These are phyloP conservation scores for Fusarium aywerte DNA, from an alignment of 2,329 filamentous ascomycete genomes.

Conservation along the genomic window DNA sequence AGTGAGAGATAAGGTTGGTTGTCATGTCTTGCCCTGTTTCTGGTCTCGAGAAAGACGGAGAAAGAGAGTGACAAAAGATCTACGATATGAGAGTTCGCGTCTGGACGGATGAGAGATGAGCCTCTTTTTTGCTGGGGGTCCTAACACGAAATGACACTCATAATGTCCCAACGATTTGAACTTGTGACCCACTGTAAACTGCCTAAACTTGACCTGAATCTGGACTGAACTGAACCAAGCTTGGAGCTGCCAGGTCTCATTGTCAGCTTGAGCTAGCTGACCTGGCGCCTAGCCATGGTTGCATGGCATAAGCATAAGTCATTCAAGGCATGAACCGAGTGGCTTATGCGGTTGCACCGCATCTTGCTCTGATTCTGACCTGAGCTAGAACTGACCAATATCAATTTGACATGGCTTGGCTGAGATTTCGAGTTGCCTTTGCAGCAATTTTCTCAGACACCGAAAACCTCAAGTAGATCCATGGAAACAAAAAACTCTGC, in stretches of 20 bases:
- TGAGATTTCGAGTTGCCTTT: neutral
- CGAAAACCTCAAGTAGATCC: neutral
- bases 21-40: neutral
- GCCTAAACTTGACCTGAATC: neutral
- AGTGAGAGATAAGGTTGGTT: constrained; percentile 15
- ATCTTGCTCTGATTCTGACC: neutral
- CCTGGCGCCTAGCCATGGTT: neutral
- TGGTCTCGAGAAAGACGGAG: neutral
- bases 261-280: neutral
- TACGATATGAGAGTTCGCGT: constrained; percentile 30
- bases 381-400: neutral
- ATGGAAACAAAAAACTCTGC: neutral
- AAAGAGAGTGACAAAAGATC: constrained; percentile 11
- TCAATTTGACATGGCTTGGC: constrained; percentile 4
- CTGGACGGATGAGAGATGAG: constrained; percentile 24
- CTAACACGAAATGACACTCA: constrained; percentile 40
- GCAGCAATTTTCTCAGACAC: neutral
- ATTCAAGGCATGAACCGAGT: constrained; percentile 3
- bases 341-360: constrained; percentile 11
- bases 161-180: constrained; percentile 44
- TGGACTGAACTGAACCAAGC: neutral
- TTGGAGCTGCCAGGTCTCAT: neutral
- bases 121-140: constrained; percentile 30
- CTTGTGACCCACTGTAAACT: constrained; percentile 31
- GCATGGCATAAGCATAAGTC: neutral